phyloP scores from a whole-genome alignment of 495 filamentous ascomycete species.

The Penicillium desertorum region DNA sequence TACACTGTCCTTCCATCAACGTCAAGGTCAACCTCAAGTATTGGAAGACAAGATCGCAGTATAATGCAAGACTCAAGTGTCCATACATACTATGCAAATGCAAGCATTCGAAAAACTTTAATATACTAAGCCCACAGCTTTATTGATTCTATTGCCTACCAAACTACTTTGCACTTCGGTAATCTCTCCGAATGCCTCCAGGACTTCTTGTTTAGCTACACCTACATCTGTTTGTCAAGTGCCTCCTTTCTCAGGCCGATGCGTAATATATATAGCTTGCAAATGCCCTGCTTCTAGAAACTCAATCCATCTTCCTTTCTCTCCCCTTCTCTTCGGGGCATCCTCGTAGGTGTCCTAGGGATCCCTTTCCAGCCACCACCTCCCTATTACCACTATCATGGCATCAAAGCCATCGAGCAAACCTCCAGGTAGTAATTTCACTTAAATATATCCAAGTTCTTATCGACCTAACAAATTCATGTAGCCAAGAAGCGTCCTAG shows the following conservation, averaged over 20 bases:
- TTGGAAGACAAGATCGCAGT: not conserved
- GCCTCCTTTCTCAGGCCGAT: not conserved
- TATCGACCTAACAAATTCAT: not conserved
- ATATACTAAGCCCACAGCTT: not conserved
- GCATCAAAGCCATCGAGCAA: not conserved
- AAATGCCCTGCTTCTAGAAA: not conserved
- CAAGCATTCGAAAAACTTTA: not conserved
- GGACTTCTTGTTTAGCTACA: not conserved
- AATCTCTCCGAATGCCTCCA: not conserved
- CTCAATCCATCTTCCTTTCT: not conserved
- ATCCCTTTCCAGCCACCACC: too few species aligned
- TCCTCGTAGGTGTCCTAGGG: not conserved
- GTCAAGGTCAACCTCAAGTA: not conserved
- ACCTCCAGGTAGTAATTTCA: not conserved
- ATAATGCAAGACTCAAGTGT: not conserved
- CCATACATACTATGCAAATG: not conserved
- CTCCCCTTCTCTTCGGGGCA: not conserved
- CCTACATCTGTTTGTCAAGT: not conserved
- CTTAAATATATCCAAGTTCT: not conserved
- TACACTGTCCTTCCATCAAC: not conserved
- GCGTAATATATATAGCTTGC: not conserved
- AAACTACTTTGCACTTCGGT: not conserved
- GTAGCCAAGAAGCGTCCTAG: not conserved
- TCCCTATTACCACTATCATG: not conserved
- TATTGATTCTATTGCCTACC: not conserved